These are phyloP conservation scores for Gentiana dahurica DNA, from an alignment of 257 asterid species.

Conservation along the genomic window DNA sequence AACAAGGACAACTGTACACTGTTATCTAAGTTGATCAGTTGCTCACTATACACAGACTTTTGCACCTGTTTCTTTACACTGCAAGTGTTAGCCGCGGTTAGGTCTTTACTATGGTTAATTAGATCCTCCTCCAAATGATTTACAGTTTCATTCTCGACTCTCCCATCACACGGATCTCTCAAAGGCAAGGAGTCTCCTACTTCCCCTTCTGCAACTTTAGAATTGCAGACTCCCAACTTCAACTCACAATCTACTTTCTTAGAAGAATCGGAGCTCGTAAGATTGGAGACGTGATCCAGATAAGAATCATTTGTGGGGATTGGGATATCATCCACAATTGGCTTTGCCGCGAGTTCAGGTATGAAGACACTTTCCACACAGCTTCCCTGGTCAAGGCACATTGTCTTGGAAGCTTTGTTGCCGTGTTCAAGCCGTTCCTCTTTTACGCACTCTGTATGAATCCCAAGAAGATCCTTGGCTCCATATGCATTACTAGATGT, in stretches of 20 bases:
- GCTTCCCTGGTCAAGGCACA: constrained; percentile 65
- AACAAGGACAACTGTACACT: constrained; percentile 85
- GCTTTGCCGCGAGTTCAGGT: constrained; percentile 30
- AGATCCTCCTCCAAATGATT: constrained; percentile 24
- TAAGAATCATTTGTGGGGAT: constrained; percentile 32
- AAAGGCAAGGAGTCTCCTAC: constrained; percentile 16
- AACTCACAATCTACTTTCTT: constrained; percentile 36
- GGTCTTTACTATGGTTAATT: constrained; percentile 22
- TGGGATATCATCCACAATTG: constrained; percentile 21
- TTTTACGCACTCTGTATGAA: constrained; percentile 20
- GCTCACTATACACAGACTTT: constrained; percentile 47
- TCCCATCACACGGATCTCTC: constrained; percentile 20
- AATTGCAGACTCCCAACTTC: constrained; percentile 27
- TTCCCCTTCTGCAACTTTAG: constrained; percentile 21
- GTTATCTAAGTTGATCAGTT: constrained; percentile 46
- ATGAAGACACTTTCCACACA: constrained; percentile 61
- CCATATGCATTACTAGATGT: constrained; percentile 64
- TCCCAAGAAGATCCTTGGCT: constrained; percentile 23
- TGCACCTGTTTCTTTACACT: constrained; percentile 44
- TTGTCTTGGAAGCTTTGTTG: constrained; percentile 35
- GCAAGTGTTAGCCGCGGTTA: constrained; percentile 37
- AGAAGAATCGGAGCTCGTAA: constrained; percentile 26
- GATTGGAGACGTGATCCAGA: constrained; percentile 32
- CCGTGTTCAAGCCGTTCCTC: constrained; percentile 22
- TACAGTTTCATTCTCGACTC: constrained; percentile 24